Conservation (phyloP, 2,329 filamentous ascomycete genomes). For the Madurella fahalii region DNA sequence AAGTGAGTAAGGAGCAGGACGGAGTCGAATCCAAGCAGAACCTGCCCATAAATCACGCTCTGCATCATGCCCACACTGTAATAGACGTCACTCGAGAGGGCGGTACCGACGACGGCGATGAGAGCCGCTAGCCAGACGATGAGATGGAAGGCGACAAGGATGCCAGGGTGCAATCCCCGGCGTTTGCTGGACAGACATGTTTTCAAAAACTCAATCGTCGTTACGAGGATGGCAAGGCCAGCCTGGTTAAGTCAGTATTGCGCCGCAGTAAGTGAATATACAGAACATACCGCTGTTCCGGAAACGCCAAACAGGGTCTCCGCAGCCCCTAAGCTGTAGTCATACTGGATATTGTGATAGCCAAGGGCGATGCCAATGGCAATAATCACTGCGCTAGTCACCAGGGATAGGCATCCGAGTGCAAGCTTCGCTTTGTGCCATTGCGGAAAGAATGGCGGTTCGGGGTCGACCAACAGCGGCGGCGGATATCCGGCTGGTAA, state of each 20-base stretch:
- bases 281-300: constrained; percentile 1
- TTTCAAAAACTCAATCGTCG: constrained; percentile 37
- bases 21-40: constrained; percentile 20
- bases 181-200: constrained; percentile 32
- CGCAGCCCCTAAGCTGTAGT: neutral
- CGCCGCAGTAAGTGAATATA: too few species aligned
- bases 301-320: constrained; percentile 11
- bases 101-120: constrained; percentile 25
- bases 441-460: constrained; percentile 1
- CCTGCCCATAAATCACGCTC: constrained; percentile 16
- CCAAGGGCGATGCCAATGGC: constrained; percentile 17
- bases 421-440: constrained; percentile 18
- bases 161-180: constrained; percentile 40
- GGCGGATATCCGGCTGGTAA: neutral
- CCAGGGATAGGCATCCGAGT: constrained; percentile 12
- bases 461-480: neutral
- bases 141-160: constrained; percentile 41
- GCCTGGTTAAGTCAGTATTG: constrained; percentile 28
- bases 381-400: constrained; percentile 13
- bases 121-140: constrained; percentile 38
- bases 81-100: constrained; percentile 12
- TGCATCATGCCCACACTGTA: neutral
- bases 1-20: constrained; percentile 31
- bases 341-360: constrained; percentile 1
- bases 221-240: constrained; percentile 36